Evolutionary conservation across 805 yeast genomes (phyloP).

Genomic region (Candida insectalens): DNA sequence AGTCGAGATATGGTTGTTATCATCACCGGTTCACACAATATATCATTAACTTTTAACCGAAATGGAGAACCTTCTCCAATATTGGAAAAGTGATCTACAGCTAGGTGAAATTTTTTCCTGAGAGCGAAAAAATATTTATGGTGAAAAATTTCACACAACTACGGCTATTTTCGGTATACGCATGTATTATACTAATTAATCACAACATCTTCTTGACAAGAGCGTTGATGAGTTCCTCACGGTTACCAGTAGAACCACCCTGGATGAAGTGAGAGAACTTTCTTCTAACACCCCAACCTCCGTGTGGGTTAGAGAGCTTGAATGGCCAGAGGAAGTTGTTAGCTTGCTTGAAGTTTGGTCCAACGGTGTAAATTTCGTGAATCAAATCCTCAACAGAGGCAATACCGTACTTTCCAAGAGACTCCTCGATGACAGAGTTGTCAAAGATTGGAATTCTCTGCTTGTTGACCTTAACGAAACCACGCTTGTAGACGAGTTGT

Average conservation of each 20-base stretch:
- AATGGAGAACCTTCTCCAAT: background rate
- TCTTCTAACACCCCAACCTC: slow-evolving; percentile 97
- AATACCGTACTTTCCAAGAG: slow-evolving; percentile 89
- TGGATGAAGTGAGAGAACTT: slow-evolving; percentile 95
- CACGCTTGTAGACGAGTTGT: slow-evolving; percentile 94
- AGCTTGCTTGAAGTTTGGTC: slow-evolving; percentile 98
- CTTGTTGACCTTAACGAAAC: slow-evolving; percentile 94
- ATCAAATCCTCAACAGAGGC: slow-evolving; percentile 86
- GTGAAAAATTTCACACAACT: background rate
- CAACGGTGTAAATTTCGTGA: slow-evolving; percentile 93
- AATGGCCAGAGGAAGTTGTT: slow-evolving; percentile 98
- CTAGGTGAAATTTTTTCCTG: too few species aligned
- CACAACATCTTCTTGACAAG: slow-evolving; percentile 91
- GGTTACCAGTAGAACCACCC: slow-evolving; percentile 98
- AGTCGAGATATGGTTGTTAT: slow-evolving; percentile 8
- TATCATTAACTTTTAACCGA: too few species aligned
- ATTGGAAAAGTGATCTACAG: background rate
- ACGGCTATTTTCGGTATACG: too few species aligned
- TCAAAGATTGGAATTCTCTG: slow-evolving; percentile 89
- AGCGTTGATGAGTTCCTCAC: slow-evolving; percentile 92
- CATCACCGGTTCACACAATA: slow-evolving; percentile 3
- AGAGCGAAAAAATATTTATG: background rate
- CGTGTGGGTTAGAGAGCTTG: slow-evolving; percentile 92
- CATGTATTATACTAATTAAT: slow-evolving; percentile 14
- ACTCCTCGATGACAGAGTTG: slow-evolving; percentile 79